Evolutionary conservation across 2,329 filamentous ascomycete species (phyloP).

Genomic region (Westerdykella sp.): DNA sequence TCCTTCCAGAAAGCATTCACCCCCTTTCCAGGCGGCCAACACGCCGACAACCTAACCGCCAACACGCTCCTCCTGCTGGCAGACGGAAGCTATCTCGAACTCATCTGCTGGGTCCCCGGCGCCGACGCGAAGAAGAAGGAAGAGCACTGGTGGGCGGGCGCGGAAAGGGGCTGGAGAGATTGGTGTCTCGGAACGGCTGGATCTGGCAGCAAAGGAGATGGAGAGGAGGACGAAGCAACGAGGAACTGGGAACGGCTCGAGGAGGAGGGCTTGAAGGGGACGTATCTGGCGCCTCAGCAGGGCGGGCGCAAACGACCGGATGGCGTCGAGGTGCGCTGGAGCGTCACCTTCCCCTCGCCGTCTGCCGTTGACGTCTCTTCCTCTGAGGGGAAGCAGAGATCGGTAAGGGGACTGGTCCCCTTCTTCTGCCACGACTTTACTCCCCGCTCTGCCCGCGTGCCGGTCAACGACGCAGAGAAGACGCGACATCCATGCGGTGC

Average conservation of each 20-base stretch:
- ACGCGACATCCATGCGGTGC: slow-evolving; percentile 49
- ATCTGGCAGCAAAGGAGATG: background rate
- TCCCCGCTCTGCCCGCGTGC: slow-evolving; percentile 50
- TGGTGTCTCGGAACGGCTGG: slow-evolving; percentile 38
- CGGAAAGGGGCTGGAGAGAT: slow-evolving; percentile 55
- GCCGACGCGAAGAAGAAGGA: slow-evolving; percentile 36
- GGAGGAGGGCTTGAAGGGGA: slow-evolving; percentile 15
- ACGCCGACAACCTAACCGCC: slow-evolving; percentile 55
- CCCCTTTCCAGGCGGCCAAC: slow-evolving; percentile 54
- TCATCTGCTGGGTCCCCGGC: slow-evolving; percentile 56
- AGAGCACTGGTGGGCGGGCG: slow-evolving; percentile 54
- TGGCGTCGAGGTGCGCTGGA: slow-evolving; percentile 54
- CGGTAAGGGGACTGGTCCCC: slow-evolving; percentile 47
- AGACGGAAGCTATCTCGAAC: slow-evolving; percentile 61
- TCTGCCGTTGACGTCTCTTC: no score
- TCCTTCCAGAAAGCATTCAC: slow-evolving; percentile 53
- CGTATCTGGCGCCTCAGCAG: slow-evolving; percentile 45
- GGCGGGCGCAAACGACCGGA: slow-evolving; percentile 53
- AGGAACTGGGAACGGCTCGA: background rate
- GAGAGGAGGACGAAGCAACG: background rate
- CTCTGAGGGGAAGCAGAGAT: slow-evolving; percentile 32
- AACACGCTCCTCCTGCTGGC: slow-evolving; percentile 58
- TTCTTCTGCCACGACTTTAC: slow-evolving; percentile 60
- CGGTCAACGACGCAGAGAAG: slow-evolving; percentile 34
- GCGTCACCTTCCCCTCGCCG: slow-evolving; percentile 43